Conservation (phyloP, 495 filamentous ascomycete species). For the Daldinia vernicosa region DNA sequence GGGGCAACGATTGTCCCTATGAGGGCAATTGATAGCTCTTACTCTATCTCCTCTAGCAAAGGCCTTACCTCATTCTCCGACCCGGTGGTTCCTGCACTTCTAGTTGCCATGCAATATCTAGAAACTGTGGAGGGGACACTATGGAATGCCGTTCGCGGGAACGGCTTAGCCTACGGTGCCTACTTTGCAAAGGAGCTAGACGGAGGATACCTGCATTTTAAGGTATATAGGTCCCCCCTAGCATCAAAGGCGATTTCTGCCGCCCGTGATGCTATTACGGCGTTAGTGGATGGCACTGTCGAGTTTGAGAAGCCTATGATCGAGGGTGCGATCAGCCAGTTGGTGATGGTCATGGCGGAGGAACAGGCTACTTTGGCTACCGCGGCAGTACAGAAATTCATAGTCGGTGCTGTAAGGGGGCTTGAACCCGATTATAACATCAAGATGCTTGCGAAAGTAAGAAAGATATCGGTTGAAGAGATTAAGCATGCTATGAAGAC, state of each 20-base stretch:
- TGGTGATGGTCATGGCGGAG: conserved; percentile 85
- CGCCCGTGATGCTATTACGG: conserved; percentile 72
- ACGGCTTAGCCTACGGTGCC: conserved; percentile 89
- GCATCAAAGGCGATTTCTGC: conserved; percentile 85
- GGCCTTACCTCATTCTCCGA: conserved; percentile 80
- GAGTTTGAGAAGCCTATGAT: conserved; percentile 82
- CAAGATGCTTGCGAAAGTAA: conserved; percentile 76
- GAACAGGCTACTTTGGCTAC: conserved; percentile 82
- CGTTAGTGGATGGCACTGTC: conserved; percentile 60
- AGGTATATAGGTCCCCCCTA: conserved; percentile 88
- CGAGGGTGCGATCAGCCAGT: conserved; percentile 88
- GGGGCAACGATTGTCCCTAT: conserved; percentile 85
- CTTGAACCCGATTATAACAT: conserved; percentile 82
- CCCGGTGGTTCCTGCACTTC: conserved; percentile 79
- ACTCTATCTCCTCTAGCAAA: conserved; percentile 74
- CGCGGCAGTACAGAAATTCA: conserved; percentile 83
- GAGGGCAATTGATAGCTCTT: conserved; percentile 93
- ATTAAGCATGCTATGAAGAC: conserved; percentile 78
- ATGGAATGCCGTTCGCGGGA: conserved; percentile 90
- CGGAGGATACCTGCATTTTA: conserved; percentile 79
- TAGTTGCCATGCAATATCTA: conserved; percentile 89
- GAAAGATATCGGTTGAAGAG: conserved; percentile 77
- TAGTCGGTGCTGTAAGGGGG: conserved; percentile 78
- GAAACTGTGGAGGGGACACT: conserved; percentile 94
- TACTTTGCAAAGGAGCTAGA: conserved; percentile 78